A percentile compares a stretch with the other conserved stretches of the same genome.
Conservation (phyloP, 2,329 filamentous ascomycete genomes). For the Colletotrichum sp. region DNA sequence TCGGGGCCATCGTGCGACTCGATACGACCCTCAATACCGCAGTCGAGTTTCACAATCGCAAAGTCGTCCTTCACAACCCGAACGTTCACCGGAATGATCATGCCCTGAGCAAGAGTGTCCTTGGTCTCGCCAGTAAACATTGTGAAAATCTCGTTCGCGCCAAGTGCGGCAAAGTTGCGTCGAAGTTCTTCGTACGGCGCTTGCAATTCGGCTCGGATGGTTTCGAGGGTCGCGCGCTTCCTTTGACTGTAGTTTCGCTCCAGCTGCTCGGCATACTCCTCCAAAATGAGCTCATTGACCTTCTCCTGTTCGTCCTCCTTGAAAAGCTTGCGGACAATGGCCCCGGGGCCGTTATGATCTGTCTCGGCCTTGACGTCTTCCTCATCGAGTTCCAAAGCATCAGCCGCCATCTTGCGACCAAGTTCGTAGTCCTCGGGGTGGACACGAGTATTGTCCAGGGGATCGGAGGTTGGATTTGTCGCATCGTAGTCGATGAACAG, state of each 20-base stretch:
- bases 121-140: constrained; percentile 95
- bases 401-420: constrained; percentile 96
- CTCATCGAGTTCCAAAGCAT: constrained; percentile 94
- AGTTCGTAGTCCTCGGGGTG: constrained; percentile 99
- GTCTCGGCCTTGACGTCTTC: constrained; percentile 96
- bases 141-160: constrained; percentile 84
- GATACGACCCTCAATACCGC: constrained; percentile 88
- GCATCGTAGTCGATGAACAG: constrained; percentile 87
- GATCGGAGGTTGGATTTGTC: constrained; percentile 83
- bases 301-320: constrained; percentile 92
- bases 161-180: constrained; percentile 74
- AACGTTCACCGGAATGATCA: constrained; percentile 91
- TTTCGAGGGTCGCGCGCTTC: constrained; percentile 95
- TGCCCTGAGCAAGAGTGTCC: constrained; percentile 82
- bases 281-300: constrained; percentile 93
- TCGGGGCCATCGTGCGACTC: constrained; percentile 83
- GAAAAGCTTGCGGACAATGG: constrained; percentile 93
- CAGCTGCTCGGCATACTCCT: constrained; percentile 96
- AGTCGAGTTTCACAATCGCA: constrained; percentile 91
- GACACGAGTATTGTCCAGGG: constrained; percentile 94
- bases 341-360: constrained; percentile 86
- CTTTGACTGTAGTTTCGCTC: constrained; percentile 91
- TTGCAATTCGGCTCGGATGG: constrained; percentile 91
- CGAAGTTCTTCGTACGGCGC: constrained; percentile 94
- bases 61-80: constrained; percentile 91